These are phyloP conservation scores for Lactarius sanguifluus DNA, from an alignment of 768 basidiomycete genomes.

Conservation along the genomic window DNA sequence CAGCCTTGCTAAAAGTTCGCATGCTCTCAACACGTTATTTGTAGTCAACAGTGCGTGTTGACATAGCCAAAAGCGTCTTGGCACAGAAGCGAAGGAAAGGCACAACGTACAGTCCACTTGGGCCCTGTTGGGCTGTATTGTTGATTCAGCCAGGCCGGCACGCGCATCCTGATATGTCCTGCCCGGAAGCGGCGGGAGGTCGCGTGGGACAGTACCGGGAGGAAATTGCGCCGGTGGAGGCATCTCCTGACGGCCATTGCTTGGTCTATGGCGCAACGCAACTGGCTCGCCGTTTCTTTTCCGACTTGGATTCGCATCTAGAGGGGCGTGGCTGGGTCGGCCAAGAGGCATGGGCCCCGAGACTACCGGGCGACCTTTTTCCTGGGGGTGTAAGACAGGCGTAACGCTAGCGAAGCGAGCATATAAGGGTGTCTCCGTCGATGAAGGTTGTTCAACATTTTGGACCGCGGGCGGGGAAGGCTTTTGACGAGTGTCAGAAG, in stretches of 20 bases:
- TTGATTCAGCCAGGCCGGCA: background rate
- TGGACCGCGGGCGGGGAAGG: conserved; percentile 12
- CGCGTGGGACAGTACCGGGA: background rate
- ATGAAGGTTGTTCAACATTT: conserved; percentile 8
- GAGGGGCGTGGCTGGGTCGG: conserved; percentile 3
- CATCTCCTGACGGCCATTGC: conserved; percentile 1
- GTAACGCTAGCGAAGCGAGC: conserved; percentile 33
- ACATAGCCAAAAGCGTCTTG: background rate
- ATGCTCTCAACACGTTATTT: background rate
- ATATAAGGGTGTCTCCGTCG: conserved; percentile 32
- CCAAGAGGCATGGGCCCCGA: conserved; percentile 34
- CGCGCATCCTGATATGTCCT: conserved; percentile 10
- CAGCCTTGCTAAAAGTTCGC: background rate
- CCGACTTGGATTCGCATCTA: conserved; percentile 14
- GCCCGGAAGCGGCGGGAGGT: background rate
- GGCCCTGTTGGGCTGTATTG: conserved; percentile 3
- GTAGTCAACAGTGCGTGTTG: background rate
- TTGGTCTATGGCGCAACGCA: background rate
- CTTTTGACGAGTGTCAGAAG: conserved; percentile 11
- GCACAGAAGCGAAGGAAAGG: background rate
- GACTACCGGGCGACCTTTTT: conserved; percentile 26
- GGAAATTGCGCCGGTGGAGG: background rate
- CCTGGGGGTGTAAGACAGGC: conserved; percentile 18
- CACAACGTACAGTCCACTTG: conserved; percentile 15
- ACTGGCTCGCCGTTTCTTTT: conserved; percentile 7